phyloP scores from a whole-genome alignment of 768 basidiomycete genomes.

The Lactifluus volemus region DNA sequence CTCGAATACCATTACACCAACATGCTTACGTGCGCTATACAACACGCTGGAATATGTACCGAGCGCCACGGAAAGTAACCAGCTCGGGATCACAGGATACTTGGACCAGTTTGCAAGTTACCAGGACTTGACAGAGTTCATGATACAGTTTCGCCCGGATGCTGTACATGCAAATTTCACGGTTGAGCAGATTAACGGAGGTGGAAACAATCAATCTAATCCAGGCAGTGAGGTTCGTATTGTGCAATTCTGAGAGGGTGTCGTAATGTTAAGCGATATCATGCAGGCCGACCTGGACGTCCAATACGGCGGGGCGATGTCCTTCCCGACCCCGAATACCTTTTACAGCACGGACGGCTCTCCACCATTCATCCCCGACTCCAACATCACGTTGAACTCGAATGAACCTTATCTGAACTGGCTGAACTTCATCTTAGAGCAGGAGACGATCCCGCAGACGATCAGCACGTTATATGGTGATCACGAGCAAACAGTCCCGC shows the following conservation, averaged over 20 bases:
- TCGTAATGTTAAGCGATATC: not conserved
- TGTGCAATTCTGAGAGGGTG: not conserved
- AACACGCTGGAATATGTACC: conserved; percentile 28
- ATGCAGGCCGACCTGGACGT: conserved; percentile 29
- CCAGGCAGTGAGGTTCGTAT: conserved; percentile 44
- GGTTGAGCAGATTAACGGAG: not conserved
- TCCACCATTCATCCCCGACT: too few species aligned
- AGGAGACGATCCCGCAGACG: too few species aligned
- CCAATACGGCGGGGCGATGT: conserved; percentile 27
- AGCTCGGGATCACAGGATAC: conserved; percentile 36
- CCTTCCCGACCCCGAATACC: conserved; percentile 48
- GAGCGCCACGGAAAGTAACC: conserved; percentile 24
- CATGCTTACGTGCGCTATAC: conserved; percentile 26
- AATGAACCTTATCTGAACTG: too few species aligned
- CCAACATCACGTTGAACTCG: too few species aligned
- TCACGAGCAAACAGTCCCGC: too few species aligned
- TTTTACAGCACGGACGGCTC: conserved; percentile 41
- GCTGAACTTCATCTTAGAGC: too few species aligned
- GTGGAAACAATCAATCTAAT: conserved; percentile 28
- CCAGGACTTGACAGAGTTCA: conserved; percentile 43
- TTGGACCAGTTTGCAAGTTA: conserved; percentile 42
- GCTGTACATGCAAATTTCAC: not conserved
- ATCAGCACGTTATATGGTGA: too few species aligned
- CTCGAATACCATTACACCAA: too few species aligned
- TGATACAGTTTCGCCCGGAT: not conserved